Conservation (phyloP, 805 yeast species). For the Phaffomyces opuntiae region DNA sequence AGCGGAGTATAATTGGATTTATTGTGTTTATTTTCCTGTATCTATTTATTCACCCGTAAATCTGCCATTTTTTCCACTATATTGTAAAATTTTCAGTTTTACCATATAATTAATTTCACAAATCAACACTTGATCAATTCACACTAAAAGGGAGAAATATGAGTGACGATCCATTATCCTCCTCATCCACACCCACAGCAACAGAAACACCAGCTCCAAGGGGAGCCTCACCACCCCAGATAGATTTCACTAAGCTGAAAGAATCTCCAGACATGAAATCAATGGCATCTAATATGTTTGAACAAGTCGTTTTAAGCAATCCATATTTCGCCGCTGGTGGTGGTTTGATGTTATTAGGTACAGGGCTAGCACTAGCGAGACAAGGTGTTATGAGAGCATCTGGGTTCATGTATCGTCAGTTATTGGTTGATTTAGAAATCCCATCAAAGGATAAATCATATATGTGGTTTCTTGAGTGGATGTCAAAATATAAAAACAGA, state of each 20-base stretch:
- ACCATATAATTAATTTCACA: no score
- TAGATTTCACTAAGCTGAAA: constrained; percentile 18
- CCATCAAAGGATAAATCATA: constrained; percentile 91
- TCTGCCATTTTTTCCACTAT: no score
- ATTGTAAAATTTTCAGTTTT: no score
- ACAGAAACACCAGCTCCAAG: not conserved
- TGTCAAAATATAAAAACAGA: constrained; percentile 74
- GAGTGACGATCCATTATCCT: not conserved
- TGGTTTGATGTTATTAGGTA: constrained; percentile 93
- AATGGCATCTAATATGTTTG: constrained; percentile 32
- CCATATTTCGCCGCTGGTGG: constrained; percentile 99
- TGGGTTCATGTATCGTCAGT: constrained; percentile 65
- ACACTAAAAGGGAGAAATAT: not conserved
- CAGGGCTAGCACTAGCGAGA: constrained; percentile 72
- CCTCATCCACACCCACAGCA: not conserved
- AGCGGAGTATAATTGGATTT: no score
- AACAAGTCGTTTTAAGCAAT: constrained; percentile 56
- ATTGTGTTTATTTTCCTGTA: no score
- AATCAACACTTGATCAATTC: no score
- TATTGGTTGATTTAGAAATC: constrained; percentile 88
- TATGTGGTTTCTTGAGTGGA: constrained; percentile 94
- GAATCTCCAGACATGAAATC: constrained; percentile 20
- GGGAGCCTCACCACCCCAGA: constrained; percentile 13
- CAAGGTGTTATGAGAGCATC: constrained; percentile 59
- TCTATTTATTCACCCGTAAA: no score